Base-by-base conservation (phyloP, 192 early-diverging fungal species). In the Gaertneriomyces semiglobifer region DNA sequence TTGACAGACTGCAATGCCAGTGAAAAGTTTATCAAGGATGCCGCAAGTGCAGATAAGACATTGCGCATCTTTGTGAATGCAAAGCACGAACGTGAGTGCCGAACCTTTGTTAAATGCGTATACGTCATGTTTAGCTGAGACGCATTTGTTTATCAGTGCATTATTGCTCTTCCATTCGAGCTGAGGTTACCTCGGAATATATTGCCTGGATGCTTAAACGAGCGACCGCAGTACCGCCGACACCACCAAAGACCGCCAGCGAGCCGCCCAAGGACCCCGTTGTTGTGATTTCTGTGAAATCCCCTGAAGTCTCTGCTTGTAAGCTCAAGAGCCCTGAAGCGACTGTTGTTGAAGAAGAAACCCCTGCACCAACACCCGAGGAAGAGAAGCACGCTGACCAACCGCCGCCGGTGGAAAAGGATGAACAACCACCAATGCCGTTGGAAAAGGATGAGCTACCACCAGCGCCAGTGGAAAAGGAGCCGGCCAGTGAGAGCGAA, bases 31-130 rank as follows among this genome's bases (percentile, higher is more conserved):
- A 18, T 71, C 57, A 53, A 68, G 10, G 42, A 65, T 45, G 3
- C 52, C 18, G 20, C 16, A 14, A 18, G 14, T 1, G 9, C 11
- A 0, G 70, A 72, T 63, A 72, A 72, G 57, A 40, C 52, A 4
- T 45, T 64, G 12, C 19, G 61, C 7, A 4, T 48, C 7, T 71
- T 57, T 18, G 72, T 41, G 5, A 63, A 56, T 20, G 11, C 52
- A 8, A 42, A 62, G 16, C 70, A 72, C 51, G 70, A 72, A 65
- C 44, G 60, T 61, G 43, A 52, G 60, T 46, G 14, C 9, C 40
- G 1, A 16, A 18, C 39, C 4, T 61, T 39, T 19, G 20, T 65
- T 51, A 18, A 0, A 18, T 52, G 3, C 20, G 5, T 5, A 18
- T 20, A 52, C 20, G n/a, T 52, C 50, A 52, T 52, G 16, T 18